Percentiles rank a stretch among this genome's conserved stretches.
Evolutionary conservation across 2,329 filamentous ascomycete genomes (phyloP).

Genomic region (Cryphonectria japonica): DNA sequence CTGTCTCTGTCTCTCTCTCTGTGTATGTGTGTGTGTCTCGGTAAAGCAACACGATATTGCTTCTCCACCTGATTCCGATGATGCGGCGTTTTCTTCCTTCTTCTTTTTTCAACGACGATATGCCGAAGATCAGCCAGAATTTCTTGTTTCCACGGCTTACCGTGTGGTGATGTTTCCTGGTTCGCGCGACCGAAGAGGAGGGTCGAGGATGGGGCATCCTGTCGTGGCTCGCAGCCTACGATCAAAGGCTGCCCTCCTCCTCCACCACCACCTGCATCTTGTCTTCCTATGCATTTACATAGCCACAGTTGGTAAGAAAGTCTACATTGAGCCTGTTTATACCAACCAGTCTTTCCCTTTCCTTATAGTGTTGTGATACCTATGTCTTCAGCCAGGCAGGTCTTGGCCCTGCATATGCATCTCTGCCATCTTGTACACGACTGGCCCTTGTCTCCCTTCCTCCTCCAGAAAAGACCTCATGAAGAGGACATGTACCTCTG

Average conservation of each 20-base stretch:
- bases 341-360: not conserved
- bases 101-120: not conserved
- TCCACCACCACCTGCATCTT: not conserved
- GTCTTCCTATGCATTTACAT: not conserved
- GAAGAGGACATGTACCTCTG: not conserved
- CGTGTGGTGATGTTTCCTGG: not conserved
- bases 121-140: not conserved
- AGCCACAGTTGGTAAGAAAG: too few relatives aligned
- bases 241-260: too few relatives aligned
- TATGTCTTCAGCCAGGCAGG: not conserved
- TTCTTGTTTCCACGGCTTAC: not conserved
- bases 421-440: too few relatives aligned
- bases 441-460: too few relatives aligned
- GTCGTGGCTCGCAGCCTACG: too few relatives aligned
- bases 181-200: not conserved
- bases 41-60: too few relatives aligned
- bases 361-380: not conserved
- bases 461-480: not conserved
- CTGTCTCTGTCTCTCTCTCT: too few relatives aligned
- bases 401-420: too few relatives aligned
- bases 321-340: not conserved
- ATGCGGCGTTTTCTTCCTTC: not conserved
- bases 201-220: too few relatives aligned
- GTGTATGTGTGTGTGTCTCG: too few relatives aligned
- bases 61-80: too few relatives aligned